Evolutionary conservation across 345 rosid species (phyloP).

Genomic region (Aegle marmelos): DNA sequence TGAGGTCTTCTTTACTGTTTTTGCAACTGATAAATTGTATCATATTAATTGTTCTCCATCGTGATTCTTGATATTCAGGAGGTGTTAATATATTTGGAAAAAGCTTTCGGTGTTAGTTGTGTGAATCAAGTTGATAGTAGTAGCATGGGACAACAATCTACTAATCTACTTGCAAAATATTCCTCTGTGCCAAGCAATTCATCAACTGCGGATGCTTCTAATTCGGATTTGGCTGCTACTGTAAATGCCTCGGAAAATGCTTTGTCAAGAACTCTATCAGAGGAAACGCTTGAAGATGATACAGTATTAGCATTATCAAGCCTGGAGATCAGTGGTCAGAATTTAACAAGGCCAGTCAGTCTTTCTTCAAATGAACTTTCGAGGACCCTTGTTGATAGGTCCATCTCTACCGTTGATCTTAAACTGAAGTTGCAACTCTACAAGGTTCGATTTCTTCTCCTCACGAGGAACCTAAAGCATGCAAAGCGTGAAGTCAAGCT

Average conservation of each 20-base stretch:
- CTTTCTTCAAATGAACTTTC: constrained; percentile 59
- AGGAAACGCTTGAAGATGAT: constrained; percentile 82
- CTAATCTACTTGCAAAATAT: constrained; percentile 56
- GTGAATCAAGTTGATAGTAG: constrained; percentile 68
- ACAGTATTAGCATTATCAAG: constrained; percentile 43
- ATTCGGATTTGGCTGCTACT: constrained; percentile 50
- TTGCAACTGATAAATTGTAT: constrained; percentile 4
- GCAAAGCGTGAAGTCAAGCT: constrained; percentile 98
- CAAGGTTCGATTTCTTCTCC: constrained; percentile 84
- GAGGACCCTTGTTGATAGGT: constrained; percentile 51
- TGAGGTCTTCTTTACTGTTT: constrained; percentile 3
- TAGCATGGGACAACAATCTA: constrained; percentile 50
- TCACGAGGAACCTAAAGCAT: constrained; percentile 81
- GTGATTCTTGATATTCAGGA: constrained; percentile 46
- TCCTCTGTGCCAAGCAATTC: constrained; percentile 63
- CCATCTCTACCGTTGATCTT: constrained; percentile 61
- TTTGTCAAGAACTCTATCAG: constrained; percentile 66
- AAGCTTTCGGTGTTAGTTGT: constrained; percentile 59
- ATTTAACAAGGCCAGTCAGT: constrained; percentile 48
- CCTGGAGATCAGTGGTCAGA: constrained; percentile 68
- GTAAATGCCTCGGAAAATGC: constrained; percentile 63
- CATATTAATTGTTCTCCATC: constrained; percentile 11
- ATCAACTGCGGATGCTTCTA: constrained; percentile 53
- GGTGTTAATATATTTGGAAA: constrained; percentile 73
- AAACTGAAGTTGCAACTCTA: constrained; percentile 95